Conservation (phyloP, 139 green algal genomes). For the Tetradesmus lagerheimii region DNA sequence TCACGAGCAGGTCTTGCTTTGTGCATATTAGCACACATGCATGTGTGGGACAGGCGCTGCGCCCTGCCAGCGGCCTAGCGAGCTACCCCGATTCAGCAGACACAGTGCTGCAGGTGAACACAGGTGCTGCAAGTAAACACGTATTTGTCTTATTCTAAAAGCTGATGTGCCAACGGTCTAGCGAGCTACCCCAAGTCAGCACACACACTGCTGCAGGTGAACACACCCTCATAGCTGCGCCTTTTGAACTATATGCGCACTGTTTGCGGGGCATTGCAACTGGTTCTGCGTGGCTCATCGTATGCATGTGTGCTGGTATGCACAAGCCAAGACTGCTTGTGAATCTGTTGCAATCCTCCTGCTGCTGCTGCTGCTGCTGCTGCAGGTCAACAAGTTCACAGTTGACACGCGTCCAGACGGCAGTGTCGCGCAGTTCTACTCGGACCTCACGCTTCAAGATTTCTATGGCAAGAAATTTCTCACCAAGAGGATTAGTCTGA, state of each 20-base stretch:
- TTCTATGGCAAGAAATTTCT: constrained; percentile 56
- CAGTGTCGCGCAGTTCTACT: constrained; percentile 93
- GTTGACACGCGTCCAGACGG: constrained; percentile 95
- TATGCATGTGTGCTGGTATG: too few species aligned
- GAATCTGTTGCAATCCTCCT: too few species aligned
- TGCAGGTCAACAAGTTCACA: constrained; percentile 88
- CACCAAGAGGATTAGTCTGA: constrained; percentile 91
- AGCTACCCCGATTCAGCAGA: constrained; percentile 52
- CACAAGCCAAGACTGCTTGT: too few species aligned
- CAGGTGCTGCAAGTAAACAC: too few species aligned
- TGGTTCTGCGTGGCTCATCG: too few species aligned
- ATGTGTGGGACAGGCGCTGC: constrained; percentile 54
- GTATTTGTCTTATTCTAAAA: background rate
- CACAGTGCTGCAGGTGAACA: background rate
- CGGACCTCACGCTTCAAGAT: constrained; percentile 80
- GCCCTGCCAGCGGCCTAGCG: constrained; percentile 48
- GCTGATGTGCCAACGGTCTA: too few species aligned
- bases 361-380: background rate
- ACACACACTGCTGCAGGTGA: constrained; percentile 69
- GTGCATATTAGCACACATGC: too few species aligned
- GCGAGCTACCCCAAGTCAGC: constrained; percentile 49
- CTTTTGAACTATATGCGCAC: too few species aligned
- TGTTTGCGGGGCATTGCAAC: too few species aligned
- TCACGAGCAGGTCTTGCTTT: too few species aligned
- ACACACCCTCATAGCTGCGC: too few species aligned